Base-by-base conservation (phyloP, 768 basidiomycete genomes). In the Amanita pallidorosea region DNA sequence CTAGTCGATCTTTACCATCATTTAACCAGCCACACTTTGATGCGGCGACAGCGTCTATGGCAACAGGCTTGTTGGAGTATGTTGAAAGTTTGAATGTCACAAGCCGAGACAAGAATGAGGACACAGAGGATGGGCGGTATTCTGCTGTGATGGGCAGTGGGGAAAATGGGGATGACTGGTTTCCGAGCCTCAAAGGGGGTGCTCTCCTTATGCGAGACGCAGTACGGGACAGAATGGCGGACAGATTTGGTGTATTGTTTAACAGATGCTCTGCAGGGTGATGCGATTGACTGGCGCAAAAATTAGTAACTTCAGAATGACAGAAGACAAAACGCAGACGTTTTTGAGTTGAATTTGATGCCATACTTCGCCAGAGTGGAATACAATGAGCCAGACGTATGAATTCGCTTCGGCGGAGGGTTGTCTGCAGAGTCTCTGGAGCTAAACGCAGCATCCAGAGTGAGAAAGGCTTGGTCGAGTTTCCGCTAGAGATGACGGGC, bases 1-100 rank as follows among this genome's bases (percentile, higher is more conserved):
- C 72, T 17, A 90, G 64, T 43, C 88, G 72, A 53, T 90, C 88
- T 64, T 86, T 88, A 38, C 86, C 85, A 47, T 88, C 81, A 54
- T 91, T 91, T 20, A 76, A 69, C 88, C 88, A 92, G 2, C 88
- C 88, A 60, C 85, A 87, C 62, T 78, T 86, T 0, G 88, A 73
- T 2, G 88, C 88, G 15, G 88, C 81, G 12, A 90, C 86, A 1
- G 88, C 82, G 51, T 91, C 79, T 25, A 90, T 81, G 8, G 71
- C 69, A 0, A 77, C 49, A 0, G 88, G 86, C 61, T 91, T 91
- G 55, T 85, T 86, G 15, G 83, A 73, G 58, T 89, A 92, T 0
- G 88, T 90, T 9, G 83, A 67, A 25, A 91, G 74, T 62, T 83
- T 90, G 65, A 76, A 92, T 1, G 88, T 88, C 1, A 79, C 69